Percentiles rank a stretch among this genome's conserved stretches.
These are phyloP conservation scores for Xylaria digitata DNA, from an alignment of 2,329 filamentous ascomycete species.

Conservation along the genomic window DNA sequence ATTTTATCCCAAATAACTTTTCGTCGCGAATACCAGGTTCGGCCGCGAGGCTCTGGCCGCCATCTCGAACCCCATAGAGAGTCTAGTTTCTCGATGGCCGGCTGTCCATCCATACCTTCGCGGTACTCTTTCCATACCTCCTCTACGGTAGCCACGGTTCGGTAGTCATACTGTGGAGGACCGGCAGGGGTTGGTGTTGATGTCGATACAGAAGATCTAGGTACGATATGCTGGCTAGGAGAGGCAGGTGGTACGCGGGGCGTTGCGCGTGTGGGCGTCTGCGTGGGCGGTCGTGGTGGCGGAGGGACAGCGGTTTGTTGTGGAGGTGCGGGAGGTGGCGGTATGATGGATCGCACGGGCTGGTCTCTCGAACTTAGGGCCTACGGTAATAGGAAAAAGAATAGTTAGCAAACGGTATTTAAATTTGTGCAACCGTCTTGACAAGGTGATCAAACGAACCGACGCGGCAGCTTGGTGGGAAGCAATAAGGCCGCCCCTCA, in stretches of 20 bases:
- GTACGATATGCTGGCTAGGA: conserved; percentile 45
- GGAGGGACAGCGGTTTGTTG: conserved; percentile 44
- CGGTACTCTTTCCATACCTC: conserved; percentile 55
- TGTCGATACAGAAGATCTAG: conserved; percentile 45
- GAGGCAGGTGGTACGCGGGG: conserved; percentile 46
- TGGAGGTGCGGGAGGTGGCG: conserved; percentile 43
- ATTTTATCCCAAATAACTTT: conserved; percentile 56
- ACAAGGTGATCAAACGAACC: conserved; percentile 43
- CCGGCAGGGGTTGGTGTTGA: conserved; percentile 44
- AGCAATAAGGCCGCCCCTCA: conserved; percentile 49
- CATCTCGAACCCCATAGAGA: conserved; percentile 52
- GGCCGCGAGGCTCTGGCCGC: conserved; percentile 53
- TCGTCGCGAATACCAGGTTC: conserved; percentile 54
- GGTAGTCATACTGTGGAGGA: conserved; percentile 52
- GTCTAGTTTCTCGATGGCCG: conserved; percentile 52
- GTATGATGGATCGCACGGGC: conserved; percentile 41
- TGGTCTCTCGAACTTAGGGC: conserved; percentile 44
- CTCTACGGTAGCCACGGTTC: conserved; percentile 51
- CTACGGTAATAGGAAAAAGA: conserved; percentile 32
- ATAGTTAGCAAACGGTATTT: conserved; percentile 34
- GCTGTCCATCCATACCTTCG: conserved; percentile 52
- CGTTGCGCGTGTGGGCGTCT: conserved; percentile 46
- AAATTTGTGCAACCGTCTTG: not conserved
- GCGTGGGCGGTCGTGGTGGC: conserved; percentile 44
- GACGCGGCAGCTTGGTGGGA: conserved; percentile 50